These are phyloP conservation scores for Porpolomopsis calyptriformis DNA, from an alignment of 768 basidiomycete genomes.

Conservation along the genomic window DNA sequence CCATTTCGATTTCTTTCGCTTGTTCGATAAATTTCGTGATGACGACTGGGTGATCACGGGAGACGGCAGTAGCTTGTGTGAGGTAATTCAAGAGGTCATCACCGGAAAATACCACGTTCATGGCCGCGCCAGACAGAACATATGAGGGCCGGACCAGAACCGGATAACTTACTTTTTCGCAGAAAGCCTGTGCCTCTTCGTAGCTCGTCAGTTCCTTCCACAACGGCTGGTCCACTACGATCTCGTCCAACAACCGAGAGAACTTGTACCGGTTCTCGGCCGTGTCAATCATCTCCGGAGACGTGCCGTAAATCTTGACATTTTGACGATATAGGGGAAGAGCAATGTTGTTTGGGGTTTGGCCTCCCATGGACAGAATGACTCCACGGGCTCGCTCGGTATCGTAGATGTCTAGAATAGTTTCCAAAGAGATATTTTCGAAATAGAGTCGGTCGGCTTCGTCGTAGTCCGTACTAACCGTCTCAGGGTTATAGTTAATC, in stretches of 20 bases:
- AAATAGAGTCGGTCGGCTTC: slow-evolving; percentile 98
- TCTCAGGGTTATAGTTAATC: slow-evolving; percentile 99
- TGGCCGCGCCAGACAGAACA: slow-evolving; percentile 97
- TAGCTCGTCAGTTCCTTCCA: slow-evolving; percentile 97
- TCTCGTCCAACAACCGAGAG: slow-evolving; percentile 92
- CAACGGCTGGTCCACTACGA: slow-evolving; percentile 93
- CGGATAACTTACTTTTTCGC: slow-evolving; percentile 87
- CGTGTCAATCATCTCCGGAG: slow-evolving; percentile 98
- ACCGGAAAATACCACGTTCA: slow-evolving; percentile 95
- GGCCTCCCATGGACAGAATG: slow-evolving; percentile 96
- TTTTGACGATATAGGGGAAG: slow-evolving; percentile 93
- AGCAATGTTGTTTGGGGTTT: slow-evolving; percentile 98
- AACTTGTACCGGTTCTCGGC: slow-evolving; percentile 99
- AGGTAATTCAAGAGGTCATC: slow-evolving; percentile 90
- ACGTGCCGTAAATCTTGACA: slow-evolving; percentile 97
- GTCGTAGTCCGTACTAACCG: slow-evolving; percentile 98
- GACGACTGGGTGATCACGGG: slow-evolving; percentile 92
- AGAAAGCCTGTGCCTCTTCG: slow-evolving; percentile 81
- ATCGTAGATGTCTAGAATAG: slow-evolving; percentile 95
- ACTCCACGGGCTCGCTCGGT: slow-evolving; percentile 80
- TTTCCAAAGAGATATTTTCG: slow-evolving; percentile 95
- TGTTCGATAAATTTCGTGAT: slow-evolving; percentile 99
- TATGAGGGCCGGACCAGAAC: slow-evolving; percentile 97
- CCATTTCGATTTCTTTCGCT: slow-evolving; percentile 99
- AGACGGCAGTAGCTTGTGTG: slow-evolving; percentile 91